Percentiles rank a stretch among this genome's conserved stretches.
Evolutionary conservation across 768 basidiomycete genomes (phyloP).

Genomic region (Hebeloma cylindrosporum): DNA sequence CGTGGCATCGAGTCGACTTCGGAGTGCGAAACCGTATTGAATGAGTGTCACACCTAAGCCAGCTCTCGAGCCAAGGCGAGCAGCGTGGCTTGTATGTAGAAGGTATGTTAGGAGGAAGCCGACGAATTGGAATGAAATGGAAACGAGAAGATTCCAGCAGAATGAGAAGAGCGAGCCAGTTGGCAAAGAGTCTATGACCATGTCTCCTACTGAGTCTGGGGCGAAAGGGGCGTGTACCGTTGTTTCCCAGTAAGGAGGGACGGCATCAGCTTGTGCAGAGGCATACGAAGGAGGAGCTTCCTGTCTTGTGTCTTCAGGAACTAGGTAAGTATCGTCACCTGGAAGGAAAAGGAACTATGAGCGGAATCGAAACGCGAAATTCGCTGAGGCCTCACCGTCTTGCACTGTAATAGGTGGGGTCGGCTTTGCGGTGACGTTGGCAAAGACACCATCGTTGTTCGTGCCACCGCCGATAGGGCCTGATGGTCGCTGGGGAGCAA

Average conservation of each 20-base stretch:
- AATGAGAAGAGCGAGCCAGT: constrained; percentile 83
- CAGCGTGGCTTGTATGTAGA: constrained; percentile 90
- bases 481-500: constrained; percentile 36
- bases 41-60: constrained; percentile 96
- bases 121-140: constrained; percentile 96
- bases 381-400: constrained; percentile 60
- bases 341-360: no score
- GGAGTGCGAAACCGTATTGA: constrained; percentile 87
- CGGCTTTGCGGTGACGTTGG: constrained; percentile 91
- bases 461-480: constrained; percentile 63
- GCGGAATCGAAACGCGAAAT: constrained; percentile 10
- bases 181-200: constrained; percentile 88
- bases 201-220: constrained; percentile 64
- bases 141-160: constrained; percentile 91
- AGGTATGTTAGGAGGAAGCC: constrained; percentile 93
- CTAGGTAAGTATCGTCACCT: constrained; percentile 74
- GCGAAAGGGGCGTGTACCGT: constrained; percentile 89
- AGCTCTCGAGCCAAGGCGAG: constrained; percentile 88
- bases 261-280: constrained; percentile 89
- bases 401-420: constrained; percentile 55
- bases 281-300: constrained; percentile 93
- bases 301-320: constrained; percentile 80
- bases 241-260: constrained; percentile 97
- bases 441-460: constrained; percentile 90
- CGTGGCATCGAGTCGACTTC: constrained; percentile 49